Conservation (phyloP, 2,329 filamentous ascomycete genomes). For the Penicillium sp. region DNA sequence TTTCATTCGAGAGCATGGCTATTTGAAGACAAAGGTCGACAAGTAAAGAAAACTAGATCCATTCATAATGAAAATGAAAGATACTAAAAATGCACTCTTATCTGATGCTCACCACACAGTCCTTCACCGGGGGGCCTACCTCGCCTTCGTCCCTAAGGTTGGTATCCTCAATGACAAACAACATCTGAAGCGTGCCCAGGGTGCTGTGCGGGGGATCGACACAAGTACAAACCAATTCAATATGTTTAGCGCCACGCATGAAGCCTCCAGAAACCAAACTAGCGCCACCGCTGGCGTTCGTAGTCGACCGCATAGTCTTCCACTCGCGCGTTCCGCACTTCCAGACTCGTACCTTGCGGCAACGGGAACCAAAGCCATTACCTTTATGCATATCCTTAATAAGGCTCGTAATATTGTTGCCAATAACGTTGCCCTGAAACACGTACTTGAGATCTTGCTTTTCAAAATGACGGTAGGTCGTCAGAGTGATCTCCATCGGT, state of each 20-base stretch:
- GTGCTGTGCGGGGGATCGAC: neutral
- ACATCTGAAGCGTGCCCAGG: neutral
- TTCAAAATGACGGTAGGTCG: conserved; percentile 5
- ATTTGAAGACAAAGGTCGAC: neutral
- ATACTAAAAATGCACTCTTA: neutral
- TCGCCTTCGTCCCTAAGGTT: neutral
- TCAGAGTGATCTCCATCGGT: conserved; percentile 3
- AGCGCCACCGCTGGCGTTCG: conserved; percentile 1
- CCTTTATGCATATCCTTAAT: neutral
- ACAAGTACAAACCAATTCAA: neutral
- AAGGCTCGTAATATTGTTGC: neutral
- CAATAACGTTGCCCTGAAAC: conserved; percentile 5
- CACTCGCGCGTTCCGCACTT: conserved; percentile 1
- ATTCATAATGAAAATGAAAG: neutral
- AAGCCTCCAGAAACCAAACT: conserved; percentile 5
- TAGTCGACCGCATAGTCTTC: conserved; percentile 3
- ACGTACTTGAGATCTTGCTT: conserved; percentile 1
- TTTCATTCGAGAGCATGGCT: neutral
- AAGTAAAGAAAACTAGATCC: neutral
- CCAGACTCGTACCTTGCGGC: neutral
- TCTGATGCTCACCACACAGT: neutral
- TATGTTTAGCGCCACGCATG: neutral
- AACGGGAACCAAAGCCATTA: neutral
- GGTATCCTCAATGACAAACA: neutral
- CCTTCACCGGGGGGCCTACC: neutral